Conservation (phyloP, 1,284 basidiomycete genomes). For the Agroathelia rolfsii region DNA sequence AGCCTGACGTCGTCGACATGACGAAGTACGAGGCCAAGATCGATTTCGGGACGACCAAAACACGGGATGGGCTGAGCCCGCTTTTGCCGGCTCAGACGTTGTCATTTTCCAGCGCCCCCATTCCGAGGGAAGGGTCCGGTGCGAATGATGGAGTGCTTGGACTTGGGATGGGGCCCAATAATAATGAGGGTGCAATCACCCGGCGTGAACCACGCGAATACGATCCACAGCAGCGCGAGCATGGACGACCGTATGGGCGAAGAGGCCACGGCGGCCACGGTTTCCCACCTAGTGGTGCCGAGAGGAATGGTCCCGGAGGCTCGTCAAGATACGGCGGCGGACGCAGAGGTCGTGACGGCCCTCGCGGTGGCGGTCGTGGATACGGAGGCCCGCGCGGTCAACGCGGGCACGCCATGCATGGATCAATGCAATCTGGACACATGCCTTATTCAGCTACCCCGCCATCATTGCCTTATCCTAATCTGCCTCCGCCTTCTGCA, state of each 20-base stretch:
- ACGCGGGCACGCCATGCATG: constrained; percentile 16
- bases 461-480: constrained; percentile 24
- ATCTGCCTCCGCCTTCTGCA: constrained; percentile 15
- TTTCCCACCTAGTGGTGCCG: constrained; percentile 15
- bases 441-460: constrained; percentile 26
- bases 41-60: constrained; percentile 56
- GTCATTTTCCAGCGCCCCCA: background rate
- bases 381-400: constrained; percentile 20
- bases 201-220: no score
- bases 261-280: constrained; percentile 24
- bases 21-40: constrained; percentile 31
- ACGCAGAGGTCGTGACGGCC: constrained; percentile 21
- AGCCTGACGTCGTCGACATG: constrained; percentile 25
- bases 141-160: constrained; percentile 9
- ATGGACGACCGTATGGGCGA: constrained; percentile 15
- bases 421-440: constrained; percentile 15
- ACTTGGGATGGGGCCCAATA: constrained; percentile 10
- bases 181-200: no score
- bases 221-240: constrained; percentile 13
- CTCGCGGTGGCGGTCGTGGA: constrained; percentile 13
- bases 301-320: constrained; percentile 17
- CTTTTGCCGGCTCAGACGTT: background rate
- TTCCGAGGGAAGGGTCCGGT: constrained; percentile 13
- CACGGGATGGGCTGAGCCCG: constrained; percentile 19
- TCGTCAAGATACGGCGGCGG: no score